phyloP scores from a whole-genome alignment of 805 yeast species.

The Kazachstania bromeliacearum region DNA sequence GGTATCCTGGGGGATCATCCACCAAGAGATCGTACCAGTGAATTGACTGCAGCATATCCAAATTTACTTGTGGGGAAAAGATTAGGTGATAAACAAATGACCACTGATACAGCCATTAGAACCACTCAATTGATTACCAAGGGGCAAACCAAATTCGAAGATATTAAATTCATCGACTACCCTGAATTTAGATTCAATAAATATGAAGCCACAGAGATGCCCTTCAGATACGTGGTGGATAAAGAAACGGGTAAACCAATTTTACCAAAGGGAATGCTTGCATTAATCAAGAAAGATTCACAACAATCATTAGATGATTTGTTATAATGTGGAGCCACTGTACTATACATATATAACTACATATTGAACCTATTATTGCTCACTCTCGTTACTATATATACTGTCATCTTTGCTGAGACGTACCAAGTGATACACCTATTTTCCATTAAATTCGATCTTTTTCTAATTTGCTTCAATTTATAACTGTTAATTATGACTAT shows the following conservation, averaged over 20 bases:
- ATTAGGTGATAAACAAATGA: constrained; percentile 85
- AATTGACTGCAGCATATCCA: constrained; percentile 70
- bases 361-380: too few relatives aligned
- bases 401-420: too few relatives aligned
- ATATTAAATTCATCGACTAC: constrained; percentile 78
- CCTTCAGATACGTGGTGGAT: constrained; percentile 80
- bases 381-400: too few relatives aligned
- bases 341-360: too few relatives aligned
- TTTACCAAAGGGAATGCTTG: constrained; percentile 85
- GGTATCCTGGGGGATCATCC: constrained; percentile 95
- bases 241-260: constrained; percentile 53
- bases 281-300: constrained; percentile 74
- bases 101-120: constrained; percentile 94
- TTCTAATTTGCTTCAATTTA: too few relatives aligned
- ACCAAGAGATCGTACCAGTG: constrained; percentile 84
- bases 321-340: too few relatives aligned
- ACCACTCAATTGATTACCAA: constrained; percentile 77
- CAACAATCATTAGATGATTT: constrained; percentile 74
- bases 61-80: constrained; percentile 64
- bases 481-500: too few relatives aligned
- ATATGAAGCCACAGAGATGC: constrained; percentile 95
- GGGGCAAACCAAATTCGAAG: constrained; percentile 47
- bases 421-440: too few relatives aligned
- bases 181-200: constrained; percentile 86
- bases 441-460: too few relatives aligned